Percentiles rank a stretch among this genome's conserved stretches.
Conservation (phyloP, 345 rosid species). For the Sonneratia alba region DNA sequence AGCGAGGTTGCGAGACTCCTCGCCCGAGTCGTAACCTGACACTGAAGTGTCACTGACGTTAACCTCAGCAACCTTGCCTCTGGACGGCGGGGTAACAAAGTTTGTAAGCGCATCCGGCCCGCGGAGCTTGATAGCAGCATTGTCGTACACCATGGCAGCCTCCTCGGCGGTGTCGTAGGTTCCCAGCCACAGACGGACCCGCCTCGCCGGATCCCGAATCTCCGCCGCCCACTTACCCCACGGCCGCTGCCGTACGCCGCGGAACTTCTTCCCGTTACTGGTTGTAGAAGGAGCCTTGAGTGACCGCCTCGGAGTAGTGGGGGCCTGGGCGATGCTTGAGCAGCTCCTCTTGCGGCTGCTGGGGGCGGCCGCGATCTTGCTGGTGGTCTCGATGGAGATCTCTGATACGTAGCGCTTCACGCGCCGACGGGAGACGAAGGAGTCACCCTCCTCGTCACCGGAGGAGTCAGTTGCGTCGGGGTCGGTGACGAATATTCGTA, state of each 20-base stretch:
- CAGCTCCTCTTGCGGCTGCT: constrained; percentile 22
- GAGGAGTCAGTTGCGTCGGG: constrained; percentile 89
- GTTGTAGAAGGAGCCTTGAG: constrained; percentile 6
- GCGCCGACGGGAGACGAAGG: constrained; percentile 29
- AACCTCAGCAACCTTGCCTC: constrained; percentile 5
- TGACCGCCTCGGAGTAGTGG: constrained; percentile 6
- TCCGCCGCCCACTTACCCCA: constrained; percentile 99
- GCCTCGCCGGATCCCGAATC: constrained; percentile 84
- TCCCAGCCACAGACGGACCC: constrained; percentile 83
- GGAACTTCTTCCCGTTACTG: constrained; percentile 41
- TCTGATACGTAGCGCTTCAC: constrained; percentile 66
- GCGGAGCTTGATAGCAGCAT: constrained; percentile 86
- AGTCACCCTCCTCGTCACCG: constrained; percentile 62
- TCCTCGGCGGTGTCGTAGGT: constrained; percentile 91
- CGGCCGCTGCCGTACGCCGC: constrained; percentile 89
- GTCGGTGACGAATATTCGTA: constrained; percentile 57
- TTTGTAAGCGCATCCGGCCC: constrained; percentile 88
- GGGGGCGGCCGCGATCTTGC: constrained; percentile 3
- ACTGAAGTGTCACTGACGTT: constrained; percentile 12
- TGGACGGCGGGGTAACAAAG: constrained; percentile 41
- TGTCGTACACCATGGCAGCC: constrained; percentile 89
- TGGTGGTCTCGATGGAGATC: constrained; percentile 43
- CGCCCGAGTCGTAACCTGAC: constrained; percentile 61
- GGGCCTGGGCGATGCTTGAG: not conserved
- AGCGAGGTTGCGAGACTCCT: constrained; percentile 39